Conservation (phyloP, 176 grass and related monocot species). For the Aegilops bicornis region DNA sequence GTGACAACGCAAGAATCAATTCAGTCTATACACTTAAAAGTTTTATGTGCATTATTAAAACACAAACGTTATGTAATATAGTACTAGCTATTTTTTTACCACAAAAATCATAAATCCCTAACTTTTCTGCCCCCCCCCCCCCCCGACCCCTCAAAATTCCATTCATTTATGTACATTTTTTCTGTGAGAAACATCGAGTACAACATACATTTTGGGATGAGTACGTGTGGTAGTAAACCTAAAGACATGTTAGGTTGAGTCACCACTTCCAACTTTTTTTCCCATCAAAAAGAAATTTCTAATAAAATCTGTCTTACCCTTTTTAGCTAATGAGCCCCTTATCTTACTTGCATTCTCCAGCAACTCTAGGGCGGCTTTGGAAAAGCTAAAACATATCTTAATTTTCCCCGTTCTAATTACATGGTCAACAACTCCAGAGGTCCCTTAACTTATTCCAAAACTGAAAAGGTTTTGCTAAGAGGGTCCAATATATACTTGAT, state of each 20-base stretch:
- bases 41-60: neutral
- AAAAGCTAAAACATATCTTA: constrained; percentile 22
- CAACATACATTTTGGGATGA: neutral
- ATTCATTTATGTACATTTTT: neutral
- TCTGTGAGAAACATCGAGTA: neutral
- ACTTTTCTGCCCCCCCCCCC: neutral
- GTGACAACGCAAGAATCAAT: neutral
- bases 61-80: neutral
- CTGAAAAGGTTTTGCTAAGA: constrained; percentile 15
- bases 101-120: neutral
- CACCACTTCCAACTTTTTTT: neutral
- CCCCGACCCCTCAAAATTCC: neutral
- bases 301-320: neutral
- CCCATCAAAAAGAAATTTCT: constrained; percentile 17
- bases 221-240: neutral
- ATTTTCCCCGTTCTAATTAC: neutral
- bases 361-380: neutral
- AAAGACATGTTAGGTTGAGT: neutral
- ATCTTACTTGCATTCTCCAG: neutral
- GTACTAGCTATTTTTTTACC: neutral
- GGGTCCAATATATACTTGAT: constrained; percentile 4
- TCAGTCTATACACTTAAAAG: neutral
- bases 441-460: constrained; percentile 9
- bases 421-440: neutral
- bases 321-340: neutral